Evolutionary conservation across 1,284 basidiomycete species (phyloP).

Genomic region (Pseudozyma thailandica): DNA sequence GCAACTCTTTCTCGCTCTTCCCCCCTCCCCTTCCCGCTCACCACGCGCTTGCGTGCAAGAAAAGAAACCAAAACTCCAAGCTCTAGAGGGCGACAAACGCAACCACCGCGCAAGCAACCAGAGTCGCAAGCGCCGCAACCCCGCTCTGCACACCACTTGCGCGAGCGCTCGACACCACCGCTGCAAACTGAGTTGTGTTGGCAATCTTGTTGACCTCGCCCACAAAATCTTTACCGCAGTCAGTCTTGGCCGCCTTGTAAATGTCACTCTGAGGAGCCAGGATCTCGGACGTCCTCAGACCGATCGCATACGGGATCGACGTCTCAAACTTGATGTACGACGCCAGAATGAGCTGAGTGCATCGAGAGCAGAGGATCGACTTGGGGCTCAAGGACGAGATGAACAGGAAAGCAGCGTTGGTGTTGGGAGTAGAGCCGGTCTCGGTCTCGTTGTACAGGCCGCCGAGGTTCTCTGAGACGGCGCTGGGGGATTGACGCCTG

Average conservation of each 20-base stretch:
- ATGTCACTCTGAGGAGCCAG: conserved; percentile 55
- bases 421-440: conserved; percentile 21
- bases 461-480: conserved; percentile 5
- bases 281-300: conserved; percentile 47
- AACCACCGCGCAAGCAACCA: conserved; percentile 22
- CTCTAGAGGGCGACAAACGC: conserved; percentile 19
- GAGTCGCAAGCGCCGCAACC: conserved; percentile 3
- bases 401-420: conserved; percentile 63
- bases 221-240: conserved; percentile 46
- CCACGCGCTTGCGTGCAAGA: not conserved
- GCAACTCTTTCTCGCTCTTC: not conserved
- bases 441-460: conserved; percentile 28
- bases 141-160: conserved; percentile 8
- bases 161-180: conserved; percentile 24
- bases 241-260: conserved; percentile 51
- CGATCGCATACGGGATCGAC: conserved; percentile 62
- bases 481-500: conserved; percentile 17
- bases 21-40: not conserved
- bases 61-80: not conserved
- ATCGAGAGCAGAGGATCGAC: conserved; percentile 57
- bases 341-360: conserved; percentile 57
- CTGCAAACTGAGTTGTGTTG: conserved; percentile 51
- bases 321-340: conserved; percentile 62
- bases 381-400: conserved; percentile 47
- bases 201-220: conserved; percentile 52